Evolutionary conservation across 139 green algal genomes (phyloP), one percentile per base, ranked within the genome.

Genomic region (Chlorella sp.): DNA sequence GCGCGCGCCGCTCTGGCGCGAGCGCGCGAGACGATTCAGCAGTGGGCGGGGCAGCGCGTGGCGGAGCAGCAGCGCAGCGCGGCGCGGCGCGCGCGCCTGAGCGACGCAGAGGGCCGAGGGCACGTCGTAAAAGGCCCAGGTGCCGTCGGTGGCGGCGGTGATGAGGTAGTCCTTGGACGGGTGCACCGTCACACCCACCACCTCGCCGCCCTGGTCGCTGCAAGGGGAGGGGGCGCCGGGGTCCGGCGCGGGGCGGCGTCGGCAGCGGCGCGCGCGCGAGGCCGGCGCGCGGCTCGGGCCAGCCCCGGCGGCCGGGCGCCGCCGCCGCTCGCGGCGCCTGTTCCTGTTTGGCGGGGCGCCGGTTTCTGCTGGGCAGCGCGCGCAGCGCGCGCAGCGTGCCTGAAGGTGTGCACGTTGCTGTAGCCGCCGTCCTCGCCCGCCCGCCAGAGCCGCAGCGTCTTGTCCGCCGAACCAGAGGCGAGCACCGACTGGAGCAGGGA

Each of bases 121-220:
- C 19, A 97, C 36, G 66, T 98, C 94, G 65, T 94, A 97, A 77
- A 97, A 95, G 43, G 61, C 82, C 92, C 94, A 98, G 7, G 84
- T 90, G 38, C 84, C 86, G 77, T 98, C 95, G 11, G 76, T 51
- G 17, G 87, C 91, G 5, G 84, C 92, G 0, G 91, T 93, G 14
- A 97, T 84, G 35, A 96, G 91, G 83, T 95, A 98, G 27, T 92
- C 84, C n/a, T 79, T 73, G 48, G 83, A 90, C 21, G 95, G 87
- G 79, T 98, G 94, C 83, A 90, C 63, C 11, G 82, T 80, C 40
- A 96, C 79, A 33, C 82, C 82, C 17, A 90, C 82, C 33, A 90
- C 80, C 55, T 87, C 82, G 9, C 63, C 76, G 1, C 46, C 53
- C 43, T 67, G 62, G 41, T 82, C 79, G 33, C 64, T 68, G 48